phyloP scores from a whole-genome alignment of 805 yeast species.

The Candida berthetii region DNA sequence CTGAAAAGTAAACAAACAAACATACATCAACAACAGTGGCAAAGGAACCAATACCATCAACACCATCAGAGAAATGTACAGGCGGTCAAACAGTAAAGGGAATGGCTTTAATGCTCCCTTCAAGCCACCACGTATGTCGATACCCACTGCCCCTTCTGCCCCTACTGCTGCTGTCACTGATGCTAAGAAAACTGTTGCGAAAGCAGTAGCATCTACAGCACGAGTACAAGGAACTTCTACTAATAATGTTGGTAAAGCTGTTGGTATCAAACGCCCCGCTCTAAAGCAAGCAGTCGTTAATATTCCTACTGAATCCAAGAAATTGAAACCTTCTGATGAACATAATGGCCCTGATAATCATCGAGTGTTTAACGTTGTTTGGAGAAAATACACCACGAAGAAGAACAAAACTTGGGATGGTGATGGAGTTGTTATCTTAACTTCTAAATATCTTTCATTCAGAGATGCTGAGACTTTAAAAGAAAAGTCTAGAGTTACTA shows the following conservation, averaged over 20 bases:
- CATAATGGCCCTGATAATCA: background rate
- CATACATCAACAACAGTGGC: background rate
- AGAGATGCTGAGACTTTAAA: constrained; percentile 23
- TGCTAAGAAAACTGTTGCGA: background rate
- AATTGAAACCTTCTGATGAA: background rate
- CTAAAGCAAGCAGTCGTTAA: background rate
- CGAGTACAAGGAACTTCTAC: background rate
- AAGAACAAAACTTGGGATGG: constrained; percentile 95
- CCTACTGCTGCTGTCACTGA: background rate
- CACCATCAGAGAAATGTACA: constrained; percentile 13
- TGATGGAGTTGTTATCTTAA: constrained; percentile 59
- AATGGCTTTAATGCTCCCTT: constrained; percentile 6
- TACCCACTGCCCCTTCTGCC: background rate
- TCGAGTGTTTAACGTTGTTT: constrained; percentile 10
- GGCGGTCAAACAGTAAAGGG: constrained; percentile 4
- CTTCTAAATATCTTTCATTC: constrained; percentile 19
- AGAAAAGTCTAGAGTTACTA: constrained; percentile 17
- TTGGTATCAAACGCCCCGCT: background rate
- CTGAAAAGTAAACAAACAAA: background rate
- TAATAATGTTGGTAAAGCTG: background rate
- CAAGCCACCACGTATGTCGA: constrained; percentile 12
- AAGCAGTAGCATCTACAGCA: too few species aligned
- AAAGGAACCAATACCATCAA: too few species aligned
- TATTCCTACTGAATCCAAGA: background rate
- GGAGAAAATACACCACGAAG: constrained; percentile 62